Evolutionary conservation across 2,329 filamentous ascomycete species (phyloP).

Genomic region (Pseudohalonectria lignicola): DNA sequence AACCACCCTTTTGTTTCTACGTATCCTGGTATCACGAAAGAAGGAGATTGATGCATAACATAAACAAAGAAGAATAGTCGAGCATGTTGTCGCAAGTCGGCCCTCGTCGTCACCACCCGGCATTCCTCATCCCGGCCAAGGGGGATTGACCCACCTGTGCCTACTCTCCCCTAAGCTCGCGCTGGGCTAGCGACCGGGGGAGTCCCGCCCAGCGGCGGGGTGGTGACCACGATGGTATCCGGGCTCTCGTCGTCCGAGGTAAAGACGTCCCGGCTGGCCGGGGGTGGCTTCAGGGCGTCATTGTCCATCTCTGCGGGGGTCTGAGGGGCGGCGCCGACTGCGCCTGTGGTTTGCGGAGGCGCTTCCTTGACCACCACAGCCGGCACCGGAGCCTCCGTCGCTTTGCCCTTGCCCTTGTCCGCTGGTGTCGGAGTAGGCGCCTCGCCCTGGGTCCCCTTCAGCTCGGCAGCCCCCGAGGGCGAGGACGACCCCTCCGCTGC

Average conservation of each 20-base stretch:
- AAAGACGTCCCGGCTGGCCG: neutral
- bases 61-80: too few relatives aligned
- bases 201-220: slow-evolving; percentile 9
- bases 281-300: neutral
- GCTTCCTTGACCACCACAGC: neutral
- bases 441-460: too few relatives aligned
- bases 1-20: too few relatives aligned
- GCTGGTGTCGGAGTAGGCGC: too few relatives aligned
- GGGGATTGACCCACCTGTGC: too few relatives aligned
- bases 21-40: neutral
- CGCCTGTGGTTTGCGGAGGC: neutral
- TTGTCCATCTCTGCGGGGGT: neutral
- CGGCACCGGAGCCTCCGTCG: neutral
- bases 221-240: slow-evolving; percentile 13
- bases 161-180: too few relatives aligned
- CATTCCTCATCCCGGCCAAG: too few relatives aligned
- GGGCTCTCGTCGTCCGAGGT: slow-evolving; percentile 10
- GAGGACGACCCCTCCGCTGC: slow-evolving; percentile 3
- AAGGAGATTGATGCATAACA: neutral
- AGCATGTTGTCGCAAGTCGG: too few relatives aligned
- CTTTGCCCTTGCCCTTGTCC: neutral
- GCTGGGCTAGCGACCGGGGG: slow-evolving; percentile 1
- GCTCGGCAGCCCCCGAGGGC: neutral
- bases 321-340: neutral
- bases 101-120: too few relatives aligned